phyloP scores from a whole-genome alignment of 345 rosid genomes.

The Corymbia maculata region DNA sequence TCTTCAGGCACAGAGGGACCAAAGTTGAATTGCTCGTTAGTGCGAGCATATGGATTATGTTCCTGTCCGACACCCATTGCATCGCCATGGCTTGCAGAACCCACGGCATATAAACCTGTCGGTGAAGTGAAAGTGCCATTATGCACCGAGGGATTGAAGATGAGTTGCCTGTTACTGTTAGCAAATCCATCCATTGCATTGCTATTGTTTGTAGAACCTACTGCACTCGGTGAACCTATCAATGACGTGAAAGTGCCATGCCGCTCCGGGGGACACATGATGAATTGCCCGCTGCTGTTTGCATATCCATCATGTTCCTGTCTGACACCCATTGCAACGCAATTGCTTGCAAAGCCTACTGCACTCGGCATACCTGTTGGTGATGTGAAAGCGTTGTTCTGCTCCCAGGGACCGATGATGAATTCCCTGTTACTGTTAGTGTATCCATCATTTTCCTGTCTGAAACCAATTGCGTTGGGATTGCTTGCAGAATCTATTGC shows the following conservation, averaged over 20 bases:
- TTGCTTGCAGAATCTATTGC: no score
- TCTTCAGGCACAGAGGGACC: neutral
- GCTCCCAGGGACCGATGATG: no score
- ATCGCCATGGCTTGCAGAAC: neutral
- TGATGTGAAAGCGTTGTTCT: no score
- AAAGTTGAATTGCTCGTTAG: neutral
- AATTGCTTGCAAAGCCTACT: no score
- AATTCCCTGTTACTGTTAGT: no score
- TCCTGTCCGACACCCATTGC: neutral
- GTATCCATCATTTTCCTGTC: no score
- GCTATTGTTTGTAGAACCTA: neutral
- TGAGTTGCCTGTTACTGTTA: neutral
- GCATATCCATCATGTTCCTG: no score
- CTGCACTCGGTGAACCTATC: neutral
- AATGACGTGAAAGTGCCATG: neutral
- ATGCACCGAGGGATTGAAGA: neutral
- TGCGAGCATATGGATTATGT: neutral
- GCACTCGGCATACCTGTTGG: no score
- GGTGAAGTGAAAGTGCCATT: neutral
- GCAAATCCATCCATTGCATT: neutral
- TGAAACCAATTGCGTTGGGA: no score
- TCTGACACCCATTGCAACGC: no score
- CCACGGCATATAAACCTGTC: neutral
- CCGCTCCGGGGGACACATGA: no score
- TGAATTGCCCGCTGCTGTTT: no score